Evolutionary conservation across 805 yeast genomes (phyloP), one percentile per base, ranked within the genome.

Genomic region (Candida ascalaphidarum): DNA sequence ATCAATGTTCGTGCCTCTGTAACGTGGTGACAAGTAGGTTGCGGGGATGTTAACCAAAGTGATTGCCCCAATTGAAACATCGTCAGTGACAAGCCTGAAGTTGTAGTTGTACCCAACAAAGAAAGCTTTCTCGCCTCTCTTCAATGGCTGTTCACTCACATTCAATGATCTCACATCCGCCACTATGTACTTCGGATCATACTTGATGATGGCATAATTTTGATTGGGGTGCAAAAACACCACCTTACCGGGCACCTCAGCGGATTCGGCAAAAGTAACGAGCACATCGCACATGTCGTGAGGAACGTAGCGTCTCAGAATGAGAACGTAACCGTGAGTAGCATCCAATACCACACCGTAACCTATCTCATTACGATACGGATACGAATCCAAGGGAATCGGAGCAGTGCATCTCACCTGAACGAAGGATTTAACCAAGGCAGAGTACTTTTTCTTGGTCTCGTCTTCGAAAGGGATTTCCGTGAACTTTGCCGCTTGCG

Each of bases 321-420:
- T 84, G 28, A 88, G 56, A 4, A 83, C 84, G 36, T 75, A 77
- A 2, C 96, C 96, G 34, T 71, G 71, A 28, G 63, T 71, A 4
- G 95, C 79, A 51, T 88, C 95, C 19, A 88, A 63, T 2, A 88
- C 77, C 17, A 88, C 70, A 31, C 95, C 96, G 39, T 82, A 71
- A 11, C 81, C 78, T 30, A 68, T 68, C 28, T 71, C 68, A 29
- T 72, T 68, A 24, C 74, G 66, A 21, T 73, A 69, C 3, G 85
- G 73, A 50, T 68, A 75, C 3, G 94, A 81, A 48, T 86, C 96
- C 31, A 88, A 55, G 11, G 83, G 74, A 11, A 81, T 61, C 3
- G 92, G 88, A 26, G 77, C 57, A 8, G 67, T 58, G 6, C 80
- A 61, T 19, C 76, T 65, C 4, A 86, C 84, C 39, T 74, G 68